These are phyloP conservation scores for Carex pumila DNA, from an alignment of 176 grass and related monocot species.

Conservation along the genomic window DNA sequence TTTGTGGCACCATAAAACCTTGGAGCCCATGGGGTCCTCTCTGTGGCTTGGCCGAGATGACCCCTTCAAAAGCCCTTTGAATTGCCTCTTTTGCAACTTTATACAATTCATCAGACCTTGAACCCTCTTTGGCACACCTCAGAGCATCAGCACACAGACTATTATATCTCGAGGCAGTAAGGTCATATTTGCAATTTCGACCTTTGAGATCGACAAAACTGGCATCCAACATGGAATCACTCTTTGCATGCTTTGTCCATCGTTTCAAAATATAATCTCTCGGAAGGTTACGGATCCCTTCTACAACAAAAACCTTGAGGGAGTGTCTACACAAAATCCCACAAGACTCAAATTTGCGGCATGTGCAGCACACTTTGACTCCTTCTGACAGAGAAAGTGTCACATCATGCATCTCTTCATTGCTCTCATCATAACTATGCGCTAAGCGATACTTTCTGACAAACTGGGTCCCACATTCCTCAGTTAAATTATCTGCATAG, in stretches of 20 bases:
- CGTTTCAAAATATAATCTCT: slow-evolving; percentile 79
- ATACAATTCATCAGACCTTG: slow-evolving; percentile 51
- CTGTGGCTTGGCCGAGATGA: slow-evolving; percentile 47
- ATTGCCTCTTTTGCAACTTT: slow-evolving; percentile 80
- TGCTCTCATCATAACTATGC: slow-evolving; percentile 45
- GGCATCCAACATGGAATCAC: slow-evolving; percentile 35
- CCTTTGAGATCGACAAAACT: slow-evolving; percentile 55
- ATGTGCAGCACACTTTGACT: slow-evolving; percentile 52
- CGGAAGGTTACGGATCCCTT: slow-evolving; percentile 60
- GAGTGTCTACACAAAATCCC: slow-evolving; percentile 89
- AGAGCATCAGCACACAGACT: slow-evolving; percentile 55
- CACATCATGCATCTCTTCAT: slow-evolving; percentile 53
- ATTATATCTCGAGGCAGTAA: slow-evolving; percentile 41
- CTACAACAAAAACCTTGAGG: slow-evolving; percentile 63
- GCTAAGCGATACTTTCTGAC: slow-evolving; percentile 37
- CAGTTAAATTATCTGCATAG: slow-evolving; percentile 54
- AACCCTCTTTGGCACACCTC: slow-evolving; percentile 76
- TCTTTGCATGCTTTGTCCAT: slow-evolving; percentile 93
- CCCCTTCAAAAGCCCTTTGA: slow-evolving; percentile 49
- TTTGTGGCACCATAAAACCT: slow-evolving; percentile 27
- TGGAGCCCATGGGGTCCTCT: slow-evolving; percentile 34
- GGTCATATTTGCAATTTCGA: slow-evolving; percentile 31
- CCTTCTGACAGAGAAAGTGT: slow-evolving; percentile 42
- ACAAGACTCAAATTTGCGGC: slow-evolving; percentile 74
- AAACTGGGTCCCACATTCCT: slow-evolving; percentile 7